Base-by-base conservation (phyloP, 257 asterid species). In the Eucommia ulmoides region DNA sequence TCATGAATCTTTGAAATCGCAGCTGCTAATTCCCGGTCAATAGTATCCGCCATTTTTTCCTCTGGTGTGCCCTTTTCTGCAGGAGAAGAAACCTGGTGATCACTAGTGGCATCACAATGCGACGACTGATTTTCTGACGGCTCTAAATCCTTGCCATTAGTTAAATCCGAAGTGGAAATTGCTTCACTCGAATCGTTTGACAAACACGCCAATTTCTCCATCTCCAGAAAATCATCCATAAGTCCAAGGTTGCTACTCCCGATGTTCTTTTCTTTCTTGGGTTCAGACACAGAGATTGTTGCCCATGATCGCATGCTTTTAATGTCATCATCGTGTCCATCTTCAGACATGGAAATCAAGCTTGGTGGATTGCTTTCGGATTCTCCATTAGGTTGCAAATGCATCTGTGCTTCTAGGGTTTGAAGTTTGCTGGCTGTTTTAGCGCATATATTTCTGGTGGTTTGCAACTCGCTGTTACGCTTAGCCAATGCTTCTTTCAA, bases 181-280 rank as follows among this genome's bases (percentile, higher is more conserved):
- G 63, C 60, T 57, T 64, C 76, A 58, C 65, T 69, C 19, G 84
- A 60, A 59, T 57, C 79, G 59, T 72, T 70, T 33, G 94, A 63
- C 22, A 56, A 69, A 63, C 65, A 52, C 18, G 98, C 98, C 54
- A 91, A 70, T 71, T 87, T 91, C 78, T 91, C 98, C 96, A 91
- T 91, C 75, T 91, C 98, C 70, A 86, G 65, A 66, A 91, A 91
- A 63, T 91, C 98, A 67, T 91, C 98, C 98, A 91, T 91, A 23
- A 91, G 92, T 65, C 72, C 93, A 63, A 65, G 73, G 51, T 75
- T 78, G 58, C 63, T 83, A 72, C 81, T 70, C 38, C 72, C 88
- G 2, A 59, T 65, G 57, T 50, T 63, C 68, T 76, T 82, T 45
- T 77, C 95, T 78, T 69, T 85, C 73, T 85, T 80, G 61, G 65